Evolutionary conservation across 1,284 basidiomycete genomes (phyloP), one percentile per base, ranked within the genome.

Genomic region (Cutaneotrichosporon cutaneum): DNA sequence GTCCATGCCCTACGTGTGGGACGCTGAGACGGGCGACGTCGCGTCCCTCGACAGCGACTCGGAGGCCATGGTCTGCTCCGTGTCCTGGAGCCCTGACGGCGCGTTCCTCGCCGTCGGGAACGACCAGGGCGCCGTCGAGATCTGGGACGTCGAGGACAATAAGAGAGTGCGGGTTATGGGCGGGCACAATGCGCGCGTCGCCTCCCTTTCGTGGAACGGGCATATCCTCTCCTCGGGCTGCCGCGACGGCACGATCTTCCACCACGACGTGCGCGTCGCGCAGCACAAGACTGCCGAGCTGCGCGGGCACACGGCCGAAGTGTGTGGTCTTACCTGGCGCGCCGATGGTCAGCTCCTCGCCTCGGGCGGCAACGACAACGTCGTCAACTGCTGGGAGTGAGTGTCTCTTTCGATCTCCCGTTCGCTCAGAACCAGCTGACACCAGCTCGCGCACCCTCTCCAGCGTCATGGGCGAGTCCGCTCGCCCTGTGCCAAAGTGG

Each of bases 341-440:
- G 74, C 82, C 2, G 91, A 92, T 67, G 91, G 90, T 0, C 88
- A 93, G 75, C 82, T 94, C n/a, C 83, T 97, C 32, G 94, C 94
- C 0, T 92, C 89, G 68, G 94, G 94, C 7, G 93, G 92, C 0
- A 96, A 97, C 76, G 94, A 97, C 78, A 96, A 97, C 69, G 90
- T 95, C 18, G 92, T 97, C 60, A 95, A 96, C 75, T 89, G 95
- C 58, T 97, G 94, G 94, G 94, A 97, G 77, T 79, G 69, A 73
- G 78, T 77, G 2, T 21, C 18, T 6, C 21, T 16, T 4, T 55
- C 13, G 30, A 13, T 39, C 13, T 39, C 18, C 36, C 18, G 10
- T 2, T n/a, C 4, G 39, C 18, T 6, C 18, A 14, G 16, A 30
- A 4, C 3, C 26, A 35, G 36, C 61, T 64, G 58, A 65, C 30